Percentiles rank a stretch among this genome's conserved stretches.
Evolutionary conservation across 129 eudicot species (phyloP).

Genomic region (Ambrosia trifida): DNA sequence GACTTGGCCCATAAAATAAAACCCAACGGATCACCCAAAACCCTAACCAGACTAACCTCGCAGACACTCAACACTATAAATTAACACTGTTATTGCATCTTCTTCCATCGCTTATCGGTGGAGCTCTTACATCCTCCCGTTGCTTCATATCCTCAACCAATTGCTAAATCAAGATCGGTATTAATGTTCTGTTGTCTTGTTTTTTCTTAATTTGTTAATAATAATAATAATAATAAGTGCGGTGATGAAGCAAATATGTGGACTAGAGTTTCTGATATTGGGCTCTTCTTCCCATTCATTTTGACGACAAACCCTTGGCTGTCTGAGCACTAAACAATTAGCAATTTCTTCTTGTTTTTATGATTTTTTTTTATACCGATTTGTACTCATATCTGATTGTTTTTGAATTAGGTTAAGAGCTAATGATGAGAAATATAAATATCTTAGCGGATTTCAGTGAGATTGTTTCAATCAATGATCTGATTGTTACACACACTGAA

Average conservation of each 20-base stretch:
- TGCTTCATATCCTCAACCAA: too few species aligned
- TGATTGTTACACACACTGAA: slow-evolving; percentile 88
- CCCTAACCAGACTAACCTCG: too few species aligned
- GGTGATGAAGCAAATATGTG: slow-evolving; percentile 24
- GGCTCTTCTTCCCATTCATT: slow-evolving; percentile 29
- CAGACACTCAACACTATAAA: too few species aligned
- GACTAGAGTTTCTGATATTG: slow-evolving; percentile 31
- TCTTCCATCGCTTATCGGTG: too few species aligned
- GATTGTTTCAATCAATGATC: slow-evolving; percentile 55
- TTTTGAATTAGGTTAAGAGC: slow-evolving; percentile 15
- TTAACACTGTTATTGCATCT: too few species aligned
- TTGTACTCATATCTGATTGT: not conserved
- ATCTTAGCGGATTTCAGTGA: slow-evolving; percentile 90
- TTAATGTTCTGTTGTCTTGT: not conserved
- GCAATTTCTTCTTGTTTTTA: not conserved
- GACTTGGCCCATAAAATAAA: too few species aligned
- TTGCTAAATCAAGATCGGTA: too few species aligned
- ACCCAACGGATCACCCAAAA: too few species aligned
- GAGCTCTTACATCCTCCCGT: too few species aligned
- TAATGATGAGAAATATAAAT: slow-evolving; percentile 50
- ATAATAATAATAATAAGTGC: too few species aligned
- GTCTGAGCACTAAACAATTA: not conserved
- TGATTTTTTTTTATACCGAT: not conserved
- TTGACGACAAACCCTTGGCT: slow-evolving; percentile 31
- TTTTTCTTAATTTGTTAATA: not conserved